Evolutionary conservation across 305 asterid genomes (phyloP).

Genomic region (Fraxinus ornus): DNA sequence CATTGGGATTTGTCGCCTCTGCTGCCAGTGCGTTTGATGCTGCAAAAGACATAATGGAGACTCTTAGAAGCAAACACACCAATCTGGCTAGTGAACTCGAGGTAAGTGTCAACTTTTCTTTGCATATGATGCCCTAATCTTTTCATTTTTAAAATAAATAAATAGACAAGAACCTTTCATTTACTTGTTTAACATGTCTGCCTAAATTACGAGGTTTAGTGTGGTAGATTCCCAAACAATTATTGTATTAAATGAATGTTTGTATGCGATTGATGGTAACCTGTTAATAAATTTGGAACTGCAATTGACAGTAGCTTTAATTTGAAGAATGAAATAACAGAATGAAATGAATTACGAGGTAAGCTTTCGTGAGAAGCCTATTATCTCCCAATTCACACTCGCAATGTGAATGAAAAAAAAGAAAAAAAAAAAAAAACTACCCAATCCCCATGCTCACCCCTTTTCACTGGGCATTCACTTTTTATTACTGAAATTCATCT

Average conservation of each 20-base stretch:
- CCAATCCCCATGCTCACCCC: neutral
- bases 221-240: conserved; percentile 4
- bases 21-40: conserved; percentile 99
- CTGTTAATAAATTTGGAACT: conserved; percentile 12
- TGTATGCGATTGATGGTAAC: neutral
- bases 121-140: conserved; percentile 3
- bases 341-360: neutral
- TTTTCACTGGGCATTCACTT: neutral
- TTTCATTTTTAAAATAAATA: conserved; percentile 1
- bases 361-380: neutral
- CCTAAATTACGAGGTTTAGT: neutral
- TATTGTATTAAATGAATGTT: neutral
- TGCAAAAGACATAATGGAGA: conserved; percentile 98
- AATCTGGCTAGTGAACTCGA: conserved; percentile 98
- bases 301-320: conserved; percentile 11
- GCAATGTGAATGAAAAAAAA: neutral
- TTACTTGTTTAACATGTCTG: neutral
- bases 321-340: neutral
- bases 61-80: conserved; percentile 92
- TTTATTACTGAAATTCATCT: neutral
- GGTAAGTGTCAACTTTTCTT: conserved; percentile 41
- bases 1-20: conserved; percentile 81
- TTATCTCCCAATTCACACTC: neutral
- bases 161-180: neutral
- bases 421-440: neutral